phyloP scores from a whole-genome alignment of 495 filamentous ascomycete genomes.

The Aspergillus haitiensis region DNA sequence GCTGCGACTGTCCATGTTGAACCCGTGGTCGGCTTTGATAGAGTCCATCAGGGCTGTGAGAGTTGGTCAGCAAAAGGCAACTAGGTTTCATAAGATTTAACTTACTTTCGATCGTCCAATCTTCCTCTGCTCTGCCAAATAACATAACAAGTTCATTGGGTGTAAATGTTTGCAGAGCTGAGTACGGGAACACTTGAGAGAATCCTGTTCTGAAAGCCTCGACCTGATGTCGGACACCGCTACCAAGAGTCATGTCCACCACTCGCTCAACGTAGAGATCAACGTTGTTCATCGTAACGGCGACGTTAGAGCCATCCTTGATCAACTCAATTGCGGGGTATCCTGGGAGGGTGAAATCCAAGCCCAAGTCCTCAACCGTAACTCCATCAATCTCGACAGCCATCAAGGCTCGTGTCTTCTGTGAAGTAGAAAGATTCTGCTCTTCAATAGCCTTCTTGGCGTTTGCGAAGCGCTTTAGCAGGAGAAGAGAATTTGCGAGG shows the following conservation, averaged over 20 bases:
- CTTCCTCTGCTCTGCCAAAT: constrained; percentile 91
- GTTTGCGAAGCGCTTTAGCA: constrained; percentile 82
- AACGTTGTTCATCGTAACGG: constrained; percentile 87
- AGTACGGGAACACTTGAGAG: constrained; percentile 94
- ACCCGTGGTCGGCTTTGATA: constrained; percentile 99
- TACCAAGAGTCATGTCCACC: constrained; percentile 85
- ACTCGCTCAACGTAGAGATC: constrained; percentile 84
- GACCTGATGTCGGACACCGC: constrained; percentile 82
- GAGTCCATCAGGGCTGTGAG: constrained; percentile 86
- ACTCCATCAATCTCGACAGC: constrained; percentile 71
- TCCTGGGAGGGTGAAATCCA: constrained; percentile 94
- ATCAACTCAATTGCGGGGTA: constrained; percentile 88
- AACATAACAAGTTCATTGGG: constrained; percentile 95
- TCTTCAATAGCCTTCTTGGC: constrained; percentile 80
- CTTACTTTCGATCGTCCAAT: constrained; percentile 97
- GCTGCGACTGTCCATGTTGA: constrained; percentile 98
- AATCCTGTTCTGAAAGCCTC: constrained; percentile 91
- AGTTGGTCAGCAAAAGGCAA: constrained; percentile 20
- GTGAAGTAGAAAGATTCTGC: constrained; percentile 59
- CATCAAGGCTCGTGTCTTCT: constrained; percentile 68
- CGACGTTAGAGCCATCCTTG: constrained; percentile 65
- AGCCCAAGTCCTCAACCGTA: constrained; percentile 77
- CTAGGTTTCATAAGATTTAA: not conserved
- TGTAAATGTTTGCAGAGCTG: constrained; percentile 89
- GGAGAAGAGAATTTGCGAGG: constrained; percentile 79